These are phyloP conservation scores for Prunus campanulata DNA, from an alignment of 306 rosid genomes.

Conservation along the genomic window DNA sequence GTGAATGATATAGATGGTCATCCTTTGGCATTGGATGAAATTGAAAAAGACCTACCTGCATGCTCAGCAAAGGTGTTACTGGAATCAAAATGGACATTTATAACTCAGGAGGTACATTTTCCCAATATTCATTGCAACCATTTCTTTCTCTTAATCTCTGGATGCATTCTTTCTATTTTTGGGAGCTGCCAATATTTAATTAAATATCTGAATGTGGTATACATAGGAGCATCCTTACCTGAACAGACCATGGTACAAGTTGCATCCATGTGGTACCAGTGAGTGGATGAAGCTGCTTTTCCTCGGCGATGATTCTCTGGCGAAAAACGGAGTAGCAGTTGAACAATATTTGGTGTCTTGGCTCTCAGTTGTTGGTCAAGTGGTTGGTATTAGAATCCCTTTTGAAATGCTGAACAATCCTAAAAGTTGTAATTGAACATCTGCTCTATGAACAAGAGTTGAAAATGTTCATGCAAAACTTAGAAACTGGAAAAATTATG, in stretches of 20 bases:
- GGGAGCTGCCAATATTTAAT: neutral
- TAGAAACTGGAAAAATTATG: neutral
- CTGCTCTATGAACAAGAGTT: neutral
- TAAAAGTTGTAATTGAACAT: neutral
- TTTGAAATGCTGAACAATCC: constrained; percentile 37
- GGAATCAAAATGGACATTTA: constrained; percentile 87
- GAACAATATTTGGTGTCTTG: constrained; percentile 64
- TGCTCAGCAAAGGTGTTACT: constrained; percentile 46
- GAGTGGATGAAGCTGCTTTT: constrained; percentile 91
- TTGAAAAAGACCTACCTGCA: constrained; percentile 61
- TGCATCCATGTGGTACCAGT: constrained; percentile 88
- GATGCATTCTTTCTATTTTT: neutral
- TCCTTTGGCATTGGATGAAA: constrained; percentile 50
- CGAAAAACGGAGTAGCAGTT: constrained; percentile 28
- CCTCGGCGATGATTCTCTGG: constrained; percentile 28
- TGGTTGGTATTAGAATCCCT: constrained; percentile 66
- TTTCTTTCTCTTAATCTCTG: neutral
- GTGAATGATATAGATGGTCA: constrained; percentile 58
- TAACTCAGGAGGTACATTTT: constrained; percentile 67
- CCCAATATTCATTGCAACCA: neutral
- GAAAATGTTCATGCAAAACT: neutral
- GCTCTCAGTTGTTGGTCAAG: constrained; percentile 88
- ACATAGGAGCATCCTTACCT: constrained; percentile 82
- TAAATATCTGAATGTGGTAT: neutral
- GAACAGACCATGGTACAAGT: constrained; percentile 83